Conservation (phyloP, 768 basidiomycete genomes). For the Lactarius pseudohatsudake region DNA sequence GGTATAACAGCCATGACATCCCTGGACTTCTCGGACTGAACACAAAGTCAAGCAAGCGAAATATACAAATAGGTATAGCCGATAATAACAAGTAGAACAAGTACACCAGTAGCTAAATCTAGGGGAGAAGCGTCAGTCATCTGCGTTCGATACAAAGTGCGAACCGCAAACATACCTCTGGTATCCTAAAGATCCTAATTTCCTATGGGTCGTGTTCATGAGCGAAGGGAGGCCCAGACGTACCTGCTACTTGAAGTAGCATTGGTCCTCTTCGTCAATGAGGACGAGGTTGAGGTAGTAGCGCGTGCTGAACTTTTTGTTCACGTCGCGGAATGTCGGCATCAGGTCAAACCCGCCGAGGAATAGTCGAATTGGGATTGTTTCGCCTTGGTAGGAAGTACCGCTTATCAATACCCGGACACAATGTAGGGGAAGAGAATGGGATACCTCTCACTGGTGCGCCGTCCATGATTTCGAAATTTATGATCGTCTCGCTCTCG, state of each 20-base stretch:
- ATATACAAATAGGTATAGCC: constrained; percentile 22
- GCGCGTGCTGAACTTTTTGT: constrained; percentile 97
- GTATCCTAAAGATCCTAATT: constrained; percentile 90
- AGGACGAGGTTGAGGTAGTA: constrained; percentile 98
- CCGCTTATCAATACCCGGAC: not conserved
- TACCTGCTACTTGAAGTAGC: constrained; percentile 97
- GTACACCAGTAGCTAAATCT: constrained; percentile 24
- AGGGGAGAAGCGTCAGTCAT: not conserved
- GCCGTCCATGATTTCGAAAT: constrained; percentile 99
- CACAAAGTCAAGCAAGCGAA: constrained; percentile 2
- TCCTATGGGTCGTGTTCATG: constrained; percentile 44
- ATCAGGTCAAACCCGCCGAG: constrained; percentile 97
- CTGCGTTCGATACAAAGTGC: not conserved
- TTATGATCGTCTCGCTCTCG: constrained; percentile 93
- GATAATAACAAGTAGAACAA: constrained; percentile 11
- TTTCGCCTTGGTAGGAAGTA: constrained; percentile 67
- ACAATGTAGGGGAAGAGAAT: not conserved
- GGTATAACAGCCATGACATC: not conserved
- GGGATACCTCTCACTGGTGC: constrained; percentile 87
- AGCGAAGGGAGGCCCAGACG: constrained; percentile 16
- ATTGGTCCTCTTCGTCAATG: constrained; percentile 71
- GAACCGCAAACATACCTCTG: constrained; percentile 54
- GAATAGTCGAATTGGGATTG: constrained; percentile 96
- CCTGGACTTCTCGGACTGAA: not conserved
- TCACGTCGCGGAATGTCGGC: constrained; percentile 97